Conservation (phyloP, 768 basidiomycete genomes). For the Macrocybe gigantea region DNA sequence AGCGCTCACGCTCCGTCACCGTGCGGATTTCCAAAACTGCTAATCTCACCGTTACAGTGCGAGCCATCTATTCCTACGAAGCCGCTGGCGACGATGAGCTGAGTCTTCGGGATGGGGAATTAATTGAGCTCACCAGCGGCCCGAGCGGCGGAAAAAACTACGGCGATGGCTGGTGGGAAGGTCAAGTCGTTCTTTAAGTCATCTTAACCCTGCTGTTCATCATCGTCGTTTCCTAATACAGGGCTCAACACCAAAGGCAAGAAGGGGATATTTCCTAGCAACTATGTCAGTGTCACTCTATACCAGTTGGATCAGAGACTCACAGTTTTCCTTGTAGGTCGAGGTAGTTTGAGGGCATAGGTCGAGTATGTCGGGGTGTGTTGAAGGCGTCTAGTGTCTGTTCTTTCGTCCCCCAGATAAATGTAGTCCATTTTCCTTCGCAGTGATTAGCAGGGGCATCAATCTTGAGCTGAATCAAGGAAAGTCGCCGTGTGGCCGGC, state of each 20-base stretch:
- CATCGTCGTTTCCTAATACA: constrained; percentile 23
- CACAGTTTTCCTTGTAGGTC: constrained; percentile 34
- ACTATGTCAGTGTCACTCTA: constrained; percentile 56
- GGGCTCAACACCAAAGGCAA: constrained; percentile 53
- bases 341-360: constrained; percentile 31
- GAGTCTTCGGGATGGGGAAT: constrained; percentile 51
- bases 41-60: constrained; percentile 41
- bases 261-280: constrained; percentile 84
- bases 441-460: constrained; percentile 8
- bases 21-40: constrained; percentile 1
- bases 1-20: constrained; percentile 13
- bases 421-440: neutral
- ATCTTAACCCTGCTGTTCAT: constrained; percentile 14
- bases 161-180: constrained; percentile 87
- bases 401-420: too few species aligned
- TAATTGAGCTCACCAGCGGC: constrained; percentile 59
- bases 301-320: constrained; percentile 5
- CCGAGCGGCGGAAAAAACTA: constrained; percentile 58
- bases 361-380: neutral
- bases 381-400: too few species aligned
- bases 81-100: constrained; percentile 73
- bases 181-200: constrained; percentile 28
- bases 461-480: constrained; percentile 6
- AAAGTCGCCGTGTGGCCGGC: constrained; percentile 2
- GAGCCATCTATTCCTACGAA: constrained; percentile 75